Percentiles rank a stretch among this genome's conserved stretches.
phyloP scores from a whole-genome alignment of 73 alveolate species.

The Paramecium caudatum region DNA sequence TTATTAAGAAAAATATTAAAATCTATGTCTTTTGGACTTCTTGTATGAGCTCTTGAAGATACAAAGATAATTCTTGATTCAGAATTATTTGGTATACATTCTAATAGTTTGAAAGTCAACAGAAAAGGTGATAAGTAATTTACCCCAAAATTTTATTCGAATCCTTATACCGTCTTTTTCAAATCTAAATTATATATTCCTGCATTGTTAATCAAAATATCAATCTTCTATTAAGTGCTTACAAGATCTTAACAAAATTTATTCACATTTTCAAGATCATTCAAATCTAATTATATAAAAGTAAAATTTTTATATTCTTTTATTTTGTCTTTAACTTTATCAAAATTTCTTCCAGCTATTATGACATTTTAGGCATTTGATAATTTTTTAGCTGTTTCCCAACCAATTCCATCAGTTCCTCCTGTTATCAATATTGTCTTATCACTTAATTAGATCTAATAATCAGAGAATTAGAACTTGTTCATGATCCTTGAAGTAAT shows the following conservation, averaged over 20 bases:
- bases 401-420: constrained; percentile 79
- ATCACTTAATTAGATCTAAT: not conserved
- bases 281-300: constrained; percentile 73
- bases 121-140: constrained; percentile 79
- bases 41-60: constrained; percentile 78
- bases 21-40: constrained; percentile 47
- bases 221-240: constrained; percentile 73
- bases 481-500: not conserved
- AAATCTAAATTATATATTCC: constrained; percentile 70
- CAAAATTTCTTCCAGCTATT: not conserved
- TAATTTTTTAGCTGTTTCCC: constrained; percentile 46
- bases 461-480: not conserved
- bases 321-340: not conserved
- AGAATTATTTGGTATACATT: constrained; percentile 68
- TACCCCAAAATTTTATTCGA: constrained; percentile 73
- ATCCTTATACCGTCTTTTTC: constrained; percentile 80
- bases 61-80: constrained; percentile 81
- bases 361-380: constrained; percentile 2
- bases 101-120: constrained; percentile 74
- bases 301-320: not conserved
- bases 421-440: constrained; percentile 80
- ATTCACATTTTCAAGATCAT: constrained; percentile 72
- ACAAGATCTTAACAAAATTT: constrained; percentile 75
- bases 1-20: constrained; percentile 68
- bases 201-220: constrained; percentile 83